A percentile compares a stretch with the other conserved stretches of the same genome.
phyloP scores from a whole-genome alignment of 768 basidiomycete genomes.

The Auriscalpium microsporum region DNA sequence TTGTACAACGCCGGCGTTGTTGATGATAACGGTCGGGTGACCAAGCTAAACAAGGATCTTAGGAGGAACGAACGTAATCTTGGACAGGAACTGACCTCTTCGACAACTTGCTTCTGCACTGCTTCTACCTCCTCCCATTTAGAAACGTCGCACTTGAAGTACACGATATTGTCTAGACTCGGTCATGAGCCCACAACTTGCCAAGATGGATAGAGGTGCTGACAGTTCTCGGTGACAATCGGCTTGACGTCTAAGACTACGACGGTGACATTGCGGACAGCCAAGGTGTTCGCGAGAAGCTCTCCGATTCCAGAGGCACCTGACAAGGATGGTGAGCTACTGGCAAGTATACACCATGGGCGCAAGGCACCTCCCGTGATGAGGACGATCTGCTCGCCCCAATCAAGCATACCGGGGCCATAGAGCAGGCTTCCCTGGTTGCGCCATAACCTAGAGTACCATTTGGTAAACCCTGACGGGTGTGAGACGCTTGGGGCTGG shows the following conservation, averaged over 20 bases:
- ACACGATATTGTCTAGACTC: constrained; percentile 61
- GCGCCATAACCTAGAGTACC: constrained; percentile 65
- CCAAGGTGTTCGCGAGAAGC: constrained; percentile 79
- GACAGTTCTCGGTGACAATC: constrained; percentile 69
- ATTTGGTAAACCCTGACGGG: constrained; percentile 46
- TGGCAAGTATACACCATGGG: too few relatives aligned
- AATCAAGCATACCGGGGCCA: constrained; percentile 56
- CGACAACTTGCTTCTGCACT: constrained; percentile 60
- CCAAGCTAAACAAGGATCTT: constrained; percentile 49
- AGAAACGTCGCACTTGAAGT: constrained; percentile 89
- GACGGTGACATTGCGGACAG: constrained; percentile 71
- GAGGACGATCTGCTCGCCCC: constrained; percentile 84
- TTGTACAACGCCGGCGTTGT: constrained; percentile 92
- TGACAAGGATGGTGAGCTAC: constrained; percentile 19
- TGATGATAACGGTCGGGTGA: constrained; percentile 81
- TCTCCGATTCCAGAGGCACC: constrained; percentile 88
- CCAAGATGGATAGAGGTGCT: not conserved
- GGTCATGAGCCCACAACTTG: not conserved
- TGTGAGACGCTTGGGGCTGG: constrained; percentile 19
- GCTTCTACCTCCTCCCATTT: constrained; percentile 79
- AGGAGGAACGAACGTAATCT: not conserved
- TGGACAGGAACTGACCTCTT: constrained; percentile 47
- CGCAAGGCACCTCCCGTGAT: constrained; percentile 73
- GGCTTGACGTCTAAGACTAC: constrained; percentile 82
- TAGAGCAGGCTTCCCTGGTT: constrained; percentile 64